phyloP scores from a whole-genome alignment of 345 rosid genomes.

The Ceriops tagal region DNA sequence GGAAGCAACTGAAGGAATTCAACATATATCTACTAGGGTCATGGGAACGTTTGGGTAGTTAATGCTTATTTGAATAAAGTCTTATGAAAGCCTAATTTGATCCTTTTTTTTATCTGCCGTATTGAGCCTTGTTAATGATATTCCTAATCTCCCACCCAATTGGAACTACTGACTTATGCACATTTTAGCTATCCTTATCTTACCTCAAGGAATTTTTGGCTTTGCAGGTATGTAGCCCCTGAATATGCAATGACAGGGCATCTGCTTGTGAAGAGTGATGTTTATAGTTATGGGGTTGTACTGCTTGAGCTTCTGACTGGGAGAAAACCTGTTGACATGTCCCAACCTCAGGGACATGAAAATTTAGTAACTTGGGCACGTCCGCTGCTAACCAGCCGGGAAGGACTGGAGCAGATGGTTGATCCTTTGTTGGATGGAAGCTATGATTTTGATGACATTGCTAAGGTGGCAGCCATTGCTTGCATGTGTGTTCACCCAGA shows the following conservation, averaged over 20 bases:
- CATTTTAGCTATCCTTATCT: too few relatives aligned
- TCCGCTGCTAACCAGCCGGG: conserved; percentile 72
- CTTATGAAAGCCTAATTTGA: not conserved
- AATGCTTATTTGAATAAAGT: not conserved
- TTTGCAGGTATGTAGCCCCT: conserved; percentile 93
- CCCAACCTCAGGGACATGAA: conserved; percentile 95
- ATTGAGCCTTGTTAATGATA: not conserved
- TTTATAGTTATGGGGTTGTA: conserved; percentile 96
- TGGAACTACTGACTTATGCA: too few relatives aligned
- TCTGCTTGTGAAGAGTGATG: conserved; percentile 96
- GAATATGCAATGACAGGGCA: conserved; percentile 99
- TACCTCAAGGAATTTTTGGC: not conserved
- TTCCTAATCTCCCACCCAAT: not conserved
- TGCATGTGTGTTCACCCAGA: conserved; percentile 97
- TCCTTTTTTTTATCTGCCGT: not conserved
- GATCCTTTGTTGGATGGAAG: conserved; percentile 78
- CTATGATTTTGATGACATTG: conserved; percentile 85
- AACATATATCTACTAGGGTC: conserved; percentile 91
- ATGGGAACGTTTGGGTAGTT: conserved; percentile 99
- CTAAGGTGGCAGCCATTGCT: conserved; percentile 96
- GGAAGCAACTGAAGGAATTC: conserved; percentile 99
- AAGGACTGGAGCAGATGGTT: conserved; percentile 77
- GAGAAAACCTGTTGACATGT: conserved; percentile 98
- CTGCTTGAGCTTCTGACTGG: conserved; percentile 97
- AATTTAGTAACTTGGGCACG: conserved; percentile 98